phyloP scores from a whole-genome alignment of 805 yeast species.

The Teunomyces aglyptinius region DNA sequence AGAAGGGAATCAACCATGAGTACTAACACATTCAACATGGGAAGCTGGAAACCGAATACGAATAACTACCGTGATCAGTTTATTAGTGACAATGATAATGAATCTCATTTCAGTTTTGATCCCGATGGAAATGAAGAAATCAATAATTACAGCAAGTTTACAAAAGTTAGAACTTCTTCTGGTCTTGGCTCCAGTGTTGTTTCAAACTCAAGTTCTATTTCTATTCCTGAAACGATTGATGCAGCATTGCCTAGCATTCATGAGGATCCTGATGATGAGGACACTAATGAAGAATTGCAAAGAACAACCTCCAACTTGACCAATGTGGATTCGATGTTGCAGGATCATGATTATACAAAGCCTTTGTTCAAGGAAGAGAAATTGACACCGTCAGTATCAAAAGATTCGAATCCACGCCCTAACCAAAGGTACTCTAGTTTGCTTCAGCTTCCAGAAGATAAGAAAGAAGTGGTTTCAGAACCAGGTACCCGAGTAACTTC shows the following conservation, averaged over 20 bases:
- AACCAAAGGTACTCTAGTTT: conserved; percentile 27
- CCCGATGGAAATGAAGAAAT: conserved; percentile 16
- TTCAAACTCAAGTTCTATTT: conserved; percentile 26
- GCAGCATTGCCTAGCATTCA: conserved; percentile 35
- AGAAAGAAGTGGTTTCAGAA: background rate
- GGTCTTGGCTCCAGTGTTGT: conserved; percentile 13
- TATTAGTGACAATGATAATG: conserved; percentile 44
- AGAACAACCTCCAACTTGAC: conserved; percentile 1
- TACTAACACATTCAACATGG: conserved; percentile 41
- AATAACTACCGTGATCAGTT: conserved; percentile 47
- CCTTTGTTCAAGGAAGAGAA: conserved; percentile 26
- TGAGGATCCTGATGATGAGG: conserved; percentile 29
- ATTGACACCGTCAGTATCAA: conserved; percentile 20
- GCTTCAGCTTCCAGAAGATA: conserved; percentile 10
- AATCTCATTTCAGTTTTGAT: conserved; percentile 27
- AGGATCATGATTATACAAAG: conserved; percentile 17
- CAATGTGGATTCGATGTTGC: conserved; percentile 24
- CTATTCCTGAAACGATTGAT: conserved; percentile 42
- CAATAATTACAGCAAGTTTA: conserved; percentile 30
- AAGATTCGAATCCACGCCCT: conserved; percentile 6
- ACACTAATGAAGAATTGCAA: conserved; percentile 7
- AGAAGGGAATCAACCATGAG: conserved; percentile 36
- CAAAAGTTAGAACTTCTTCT: conserved; percentile 24
- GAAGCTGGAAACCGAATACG: conserved; percentile 62
- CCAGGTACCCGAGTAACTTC: background rate